Percentiles rank a stretch among this genome's conserved stretches.
These are phyloP conservation scores for Ephemerocybe angulata DNA, from an alignment of 768 basidiomycete species.

Conservation along the genomic window DNA sequence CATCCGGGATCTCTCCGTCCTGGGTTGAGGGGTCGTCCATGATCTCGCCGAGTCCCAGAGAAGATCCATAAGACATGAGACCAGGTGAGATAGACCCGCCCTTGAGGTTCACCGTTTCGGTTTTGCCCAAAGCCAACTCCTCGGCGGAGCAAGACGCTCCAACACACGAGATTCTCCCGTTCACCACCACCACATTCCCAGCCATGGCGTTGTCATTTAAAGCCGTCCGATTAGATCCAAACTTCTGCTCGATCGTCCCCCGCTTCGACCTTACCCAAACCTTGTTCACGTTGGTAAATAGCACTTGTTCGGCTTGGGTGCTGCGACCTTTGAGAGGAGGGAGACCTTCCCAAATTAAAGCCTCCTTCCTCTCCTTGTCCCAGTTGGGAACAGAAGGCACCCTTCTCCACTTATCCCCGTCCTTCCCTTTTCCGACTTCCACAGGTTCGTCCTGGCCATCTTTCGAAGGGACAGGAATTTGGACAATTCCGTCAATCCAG, in stretches of 20 bases:
- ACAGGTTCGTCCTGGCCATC: constrained; percentile 36
- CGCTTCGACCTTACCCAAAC: constrained; percentile 36
- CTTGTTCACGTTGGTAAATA: constrained; percentile 67
- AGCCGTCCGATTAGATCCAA: constrained; percentile 16
- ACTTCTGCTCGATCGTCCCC: constrained; percentile 30
- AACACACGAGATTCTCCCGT: constrained; percentile 53
- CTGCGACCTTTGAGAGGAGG: constrained; percentile 51
- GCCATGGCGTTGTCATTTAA: constrained; percentile 15
- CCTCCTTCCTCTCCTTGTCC: constrained; percentile 56
- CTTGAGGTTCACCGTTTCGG: constrained; percentile 46
- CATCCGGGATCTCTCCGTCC: constrained; percentile 58
- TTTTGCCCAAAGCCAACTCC: constrained; percentile 10
- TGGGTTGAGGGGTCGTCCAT: constrained; percentile 62
- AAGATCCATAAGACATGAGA: constrained; percentile 61
- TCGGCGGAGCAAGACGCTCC: constrained; percentile 32
- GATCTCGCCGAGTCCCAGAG: constrained; percentile 76
- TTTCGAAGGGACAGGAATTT: constrained; percentile 50
- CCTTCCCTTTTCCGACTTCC: constrained; percentile 41
- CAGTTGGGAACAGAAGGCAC: constrained; percentile 58
- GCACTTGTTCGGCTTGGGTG: constrained; percentile 30
- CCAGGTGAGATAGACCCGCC: constrained; percentile 70
- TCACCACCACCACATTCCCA: constrained; percentile 38
- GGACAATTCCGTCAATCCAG: constrained; percentile 83
- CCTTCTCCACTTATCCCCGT: constrained; percentile 41
- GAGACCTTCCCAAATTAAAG: constrained; percentile 64